Evolutionary conservation across 306 rosid species (phyloP).

Genomic region (Vachellia collinsii): DNA sequence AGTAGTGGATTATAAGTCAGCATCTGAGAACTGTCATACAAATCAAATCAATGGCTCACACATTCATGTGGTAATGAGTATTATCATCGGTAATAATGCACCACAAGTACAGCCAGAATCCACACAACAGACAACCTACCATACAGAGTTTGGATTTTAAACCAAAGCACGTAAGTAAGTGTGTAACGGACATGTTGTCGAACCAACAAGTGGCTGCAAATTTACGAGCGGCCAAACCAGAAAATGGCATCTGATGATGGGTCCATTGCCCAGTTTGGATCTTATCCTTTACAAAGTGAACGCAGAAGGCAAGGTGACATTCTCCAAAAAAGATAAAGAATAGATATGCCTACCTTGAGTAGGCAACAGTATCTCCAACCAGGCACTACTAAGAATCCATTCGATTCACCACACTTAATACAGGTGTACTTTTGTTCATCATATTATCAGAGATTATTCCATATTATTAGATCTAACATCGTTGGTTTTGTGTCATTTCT

Average conservation of each 20-base stretch:
- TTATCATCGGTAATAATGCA: constrained; percentile 26
- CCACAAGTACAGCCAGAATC: constrained; percentile 20
- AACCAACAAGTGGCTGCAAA: constrained; percentile 10
- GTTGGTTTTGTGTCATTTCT: no score
- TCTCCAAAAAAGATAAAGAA: no score
- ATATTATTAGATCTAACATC: no score
- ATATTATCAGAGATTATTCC: no score
- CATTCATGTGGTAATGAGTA: not conserved
- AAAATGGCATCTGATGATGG: not conserved
- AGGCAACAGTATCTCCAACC: no score
- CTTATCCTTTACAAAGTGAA: not conserved
- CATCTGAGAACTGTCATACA: constrained; percentile 9
- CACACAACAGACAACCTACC: constrained; percentile 19
- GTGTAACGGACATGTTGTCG: not conserved
- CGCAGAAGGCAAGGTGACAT: not conserved
- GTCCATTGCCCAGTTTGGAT: not conserved
- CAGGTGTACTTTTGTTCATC: no score
- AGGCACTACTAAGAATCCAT: no score
- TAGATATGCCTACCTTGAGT: no score
- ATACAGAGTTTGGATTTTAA: constrained; percentile 16
- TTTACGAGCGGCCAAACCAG: not conserved
- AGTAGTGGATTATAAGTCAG: constrained; percentile 30
- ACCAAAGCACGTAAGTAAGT: not conserved
- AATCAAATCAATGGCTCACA: not conserved
- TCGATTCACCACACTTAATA: no score